Conservation (phyloP, 2,329 filamentous ascomycete species). For the Orbilia ellipsospora region DNA sequence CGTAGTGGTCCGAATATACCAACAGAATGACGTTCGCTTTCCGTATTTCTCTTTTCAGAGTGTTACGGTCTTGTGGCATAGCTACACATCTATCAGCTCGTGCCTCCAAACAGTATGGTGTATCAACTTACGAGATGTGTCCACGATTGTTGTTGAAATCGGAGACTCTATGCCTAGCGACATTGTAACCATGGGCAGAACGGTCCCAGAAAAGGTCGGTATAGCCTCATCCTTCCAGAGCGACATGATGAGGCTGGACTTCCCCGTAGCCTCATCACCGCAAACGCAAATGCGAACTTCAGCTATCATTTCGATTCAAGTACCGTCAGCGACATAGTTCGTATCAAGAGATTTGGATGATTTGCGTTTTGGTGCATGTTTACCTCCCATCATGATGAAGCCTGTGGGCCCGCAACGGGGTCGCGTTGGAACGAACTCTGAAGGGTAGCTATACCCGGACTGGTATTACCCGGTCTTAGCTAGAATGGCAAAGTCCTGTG, state of each 20-base stretch:
- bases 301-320: slow-evolving; percentile 33
- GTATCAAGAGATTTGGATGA: neutral
- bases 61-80: slow-evolving; percentile 89
- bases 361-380: neutral
- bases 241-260: slow-evolving; percentile 91
- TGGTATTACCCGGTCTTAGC: slow-evolving; percentile 11
- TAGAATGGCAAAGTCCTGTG: neutral
- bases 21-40: slow-evolving; percentile 97
- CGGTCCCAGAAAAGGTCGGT: slow-evolving; percentile 91
- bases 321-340: neutral
- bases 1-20: slow-evolving; percentile 96
- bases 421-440: neutral
- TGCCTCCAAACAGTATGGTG: neutral
- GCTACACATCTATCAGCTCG: slow-evolving; percentile 64
- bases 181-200: slow-evolving; percentile 94
- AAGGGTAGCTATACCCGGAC: slow-evolving; percentile 15
- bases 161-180: slow-evolving; percentile 94
- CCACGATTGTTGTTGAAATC: slow-evolving; percentile 96
- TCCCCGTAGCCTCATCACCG: slow-evolving; percentile 73
- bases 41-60: slow-evolving; percentile 89
- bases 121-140: slow-evolving; percentile 74
- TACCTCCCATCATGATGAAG: slow-evolving; percentile 39
- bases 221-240: slow-evolving; percentile 98
- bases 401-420: neutral
- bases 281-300: slow-evolving; percentile 54